Evolutionary conservation across 2,329 filamentous ascomycete species (phyloP).

Genomic region (Arthrobotrys megalospora): DNA sequence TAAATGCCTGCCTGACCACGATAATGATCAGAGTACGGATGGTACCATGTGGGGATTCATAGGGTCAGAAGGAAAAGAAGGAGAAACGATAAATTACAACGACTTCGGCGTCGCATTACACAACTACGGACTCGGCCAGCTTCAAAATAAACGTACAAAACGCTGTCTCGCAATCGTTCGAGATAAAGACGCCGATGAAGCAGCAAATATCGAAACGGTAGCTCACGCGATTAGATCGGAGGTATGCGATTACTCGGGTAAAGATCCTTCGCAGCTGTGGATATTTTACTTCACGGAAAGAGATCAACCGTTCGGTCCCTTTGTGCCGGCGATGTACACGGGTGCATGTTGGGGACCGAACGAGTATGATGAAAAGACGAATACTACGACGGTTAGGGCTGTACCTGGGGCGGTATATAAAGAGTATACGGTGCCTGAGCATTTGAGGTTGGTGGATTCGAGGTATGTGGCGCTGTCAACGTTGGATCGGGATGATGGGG

Average conservation of each 20-base stretch:
- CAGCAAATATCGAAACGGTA: conserved; percentile 25
- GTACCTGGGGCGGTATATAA: conserved; percentile 31
- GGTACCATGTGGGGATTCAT: conserved; percentile 32
- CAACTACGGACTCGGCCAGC: conserved; percentile 32
- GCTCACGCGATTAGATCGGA: conserved; percentile 16
- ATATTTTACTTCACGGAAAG: conserved; percentile 29
- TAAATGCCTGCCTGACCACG: conserved; percentile 25
- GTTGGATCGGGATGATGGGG: conserved; percentile 34
- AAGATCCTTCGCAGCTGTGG: conserved; percentile 37
- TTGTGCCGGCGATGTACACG: conserved; percentile 34
- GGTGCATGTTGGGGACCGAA: conserved; percentile 12
- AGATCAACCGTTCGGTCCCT: conserved; percentile 35
- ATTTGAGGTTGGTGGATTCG: conserved; percentile 47
- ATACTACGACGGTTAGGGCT: not conserved
- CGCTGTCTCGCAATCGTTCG: conserved; percentile 33
- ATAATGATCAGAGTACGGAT: not conserved
- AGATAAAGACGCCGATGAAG: not conserved
- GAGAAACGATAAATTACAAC: conserved; percentile 26
- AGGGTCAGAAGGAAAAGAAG: conserved; percentile 25
- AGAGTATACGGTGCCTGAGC: conserved; percentile 17
- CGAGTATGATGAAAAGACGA: not conserved
- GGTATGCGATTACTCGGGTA: conserved; percentile 21
- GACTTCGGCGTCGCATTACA: conserved; percentile 19
- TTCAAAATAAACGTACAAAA: conserved; percentile 27
- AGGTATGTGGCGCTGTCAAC: conserved; percentile 45